phyloP scores from a whole-genome alignment of 768 basidiomycete species.

The Mycena epipterygia region DNA sequence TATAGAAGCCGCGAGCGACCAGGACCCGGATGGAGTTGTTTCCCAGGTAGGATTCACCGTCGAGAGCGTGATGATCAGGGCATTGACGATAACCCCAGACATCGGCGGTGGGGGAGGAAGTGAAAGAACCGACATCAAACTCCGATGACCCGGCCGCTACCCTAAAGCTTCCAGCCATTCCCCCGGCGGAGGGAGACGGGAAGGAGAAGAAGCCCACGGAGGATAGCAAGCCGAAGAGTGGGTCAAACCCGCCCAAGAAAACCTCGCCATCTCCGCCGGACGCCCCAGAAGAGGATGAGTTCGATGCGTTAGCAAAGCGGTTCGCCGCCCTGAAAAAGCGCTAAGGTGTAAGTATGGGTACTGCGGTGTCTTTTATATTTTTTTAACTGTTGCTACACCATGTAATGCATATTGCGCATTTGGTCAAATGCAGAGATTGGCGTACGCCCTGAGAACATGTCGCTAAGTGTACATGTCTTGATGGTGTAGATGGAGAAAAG shows the following conservation, averaged over 20 bases:
- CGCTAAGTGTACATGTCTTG: background rate
- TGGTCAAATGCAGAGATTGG: constrained; percentile 6
- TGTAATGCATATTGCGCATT: constrained; percentile 13
- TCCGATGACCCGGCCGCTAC: constrained; percentile 46
- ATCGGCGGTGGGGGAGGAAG: constrained; percentile 36
- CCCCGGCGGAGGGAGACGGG: constrained; percentile 63
- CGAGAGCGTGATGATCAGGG: constrained; percentile 14
- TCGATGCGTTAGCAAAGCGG: constrained; percentile 80
- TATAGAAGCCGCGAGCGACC: constrained; percentile 38
- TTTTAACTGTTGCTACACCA: background rate
- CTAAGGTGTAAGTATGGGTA: constrained; percentile 45
- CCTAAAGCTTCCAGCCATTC: constrained; percentile 64
- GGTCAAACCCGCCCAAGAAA: constrained; percentile 41
- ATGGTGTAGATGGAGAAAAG: background rate
- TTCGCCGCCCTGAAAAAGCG: constrained; percentile 92
- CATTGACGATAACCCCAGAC: constrained; percentile 9
- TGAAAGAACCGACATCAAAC: constrained; percentile 39
- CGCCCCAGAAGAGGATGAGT: constrained; percentile 70
- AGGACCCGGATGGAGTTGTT: constrained; percentile 47
- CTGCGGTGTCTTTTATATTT: background rate
- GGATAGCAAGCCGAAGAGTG: constrained; percentile 40
- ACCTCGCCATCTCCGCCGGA: constrained; percentile 43
- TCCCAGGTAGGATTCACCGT: constrained; percentile 54
- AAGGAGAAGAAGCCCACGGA: constrained; percentile 46
- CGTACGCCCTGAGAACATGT: constrained; percentile 13